phyloP scores from a whole-genome alignment of 2,329 filamentous ascomycete species.

The Fusarium sp. region DNA sequence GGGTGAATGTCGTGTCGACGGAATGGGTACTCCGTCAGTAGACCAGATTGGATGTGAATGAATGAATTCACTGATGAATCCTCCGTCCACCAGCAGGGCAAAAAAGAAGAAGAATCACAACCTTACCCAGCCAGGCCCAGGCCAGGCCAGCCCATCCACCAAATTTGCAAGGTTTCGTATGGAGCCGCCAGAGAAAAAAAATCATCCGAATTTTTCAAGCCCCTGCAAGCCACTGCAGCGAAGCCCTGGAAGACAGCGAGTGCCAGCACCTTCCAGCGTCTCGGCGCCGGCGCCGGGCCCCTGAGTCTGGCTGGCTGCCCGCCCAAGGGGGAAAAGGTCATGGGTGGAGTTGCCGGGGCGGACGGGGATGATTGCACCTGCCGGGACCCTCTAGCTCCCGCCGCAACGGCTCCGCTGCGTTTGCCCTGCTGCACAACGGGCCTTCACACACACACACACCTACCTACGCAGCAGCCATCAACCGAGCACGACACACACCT shows the following conservation, averaged over 20 bases:
- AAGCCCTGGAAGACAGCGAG: constrained; percentile 6
- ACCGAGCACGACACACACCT: constrained; percentile 29
- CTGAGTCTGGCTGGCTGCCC: not conserved
- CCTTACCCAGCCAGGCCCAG: not conserved
- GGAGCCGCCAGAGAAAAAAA: constrained; percentile 26
- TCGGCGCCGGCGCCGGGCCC: constrained; percentile 16
- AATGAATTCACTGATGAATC: constrained; percentile 17
- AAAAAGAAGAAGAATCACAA: constrained; percentile 3
- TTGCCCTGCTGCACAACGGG: constrained; percentile 5
- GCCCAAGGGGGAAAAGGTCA: not conserved
- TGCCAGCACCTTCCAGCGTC: constrained; percentile 25
- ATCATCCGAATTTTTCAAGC: constrained; percentile 6
- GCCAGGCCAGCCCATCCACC: not conserved
- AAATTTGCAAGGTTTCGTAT: constrained; percentile 8
- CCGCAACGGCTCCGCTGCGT: constrained; percentile 5
- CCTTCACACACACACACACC: no score
- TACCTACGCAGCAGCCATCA: not conserved
- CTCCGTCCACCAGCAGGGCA: not conserved
- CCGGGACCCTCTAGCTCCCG: constrained; percentile 26
- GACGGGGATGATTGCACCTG: constrained; percentile 29
- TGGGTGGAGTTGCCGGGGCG: constrained; percentile 13
- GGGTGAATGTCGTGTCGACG: not conserved
- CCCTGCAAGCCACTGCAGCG: constrained; percentile 30
- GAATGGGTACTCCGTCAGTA: constrained; percentile 2
- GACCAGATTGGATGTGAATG: constrained; percentile 21